Percentiles rank a stretch among this genome's conserved stretches.
Conservation (phyloP, 2,329 filamentous ascomycete species). For the Sclerotinia minor region DNA sequence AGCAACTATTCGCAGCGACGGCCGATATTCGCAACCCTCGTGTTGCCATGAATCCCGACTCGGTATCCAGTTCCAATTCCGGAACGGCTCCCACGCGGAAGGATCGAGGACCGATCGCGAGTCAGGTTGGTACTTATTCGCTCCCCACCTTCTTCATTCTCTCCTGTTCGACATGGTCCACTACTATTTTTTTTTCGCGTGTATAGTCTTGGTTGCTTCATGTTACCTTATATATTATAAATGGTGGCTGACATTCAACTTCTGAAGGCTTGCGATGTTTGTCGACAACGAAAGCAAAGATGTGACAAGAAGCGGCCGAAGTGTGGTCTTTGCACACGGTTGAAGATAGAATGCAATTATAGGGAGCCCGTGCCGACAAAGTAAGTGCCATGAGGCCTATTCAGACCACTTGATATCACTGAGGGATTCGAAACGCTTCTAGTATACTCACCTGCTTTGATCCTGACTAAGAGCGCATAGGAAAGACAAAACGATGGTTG, state of each 20-base stretch:
- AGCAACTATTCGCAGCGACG: background rate
- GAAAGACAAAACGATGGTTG: constrained; percentile 62
- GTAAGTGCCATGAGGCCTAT: constrained; percentile 46
- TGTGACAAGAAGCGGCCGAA: constrained; percentile 64
- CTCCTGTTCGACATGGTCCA: background rate
- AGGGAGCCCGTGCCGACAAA: constrained; percentile 62
- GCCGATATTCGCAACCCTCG: too few relatives aligned
- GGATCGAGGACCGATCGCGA: constrained; percentile 18
- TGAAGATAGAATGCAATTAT: constrained; percentile 60
- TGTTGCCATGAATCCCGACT: constrained; percentile 4
- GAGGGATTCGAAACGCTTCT: constrained; percentile 9
- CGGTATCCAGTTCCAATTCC: constrained; percentile 4
- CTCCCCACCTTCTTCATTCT: background rate
- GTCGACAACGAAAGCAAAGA: constrained; percentile 61
- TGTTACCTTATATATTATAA: background rate
- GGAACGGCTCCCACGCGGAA: constrained; percentile 3
- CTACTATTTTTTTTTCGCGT: too few relatives aligned
- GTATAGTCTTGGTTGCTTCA: too few relatives aligned
- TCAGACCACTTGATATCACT: background rate
- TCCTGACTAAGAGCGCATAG: constrained; percentile 42
- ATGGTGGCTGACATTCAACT: background rate
- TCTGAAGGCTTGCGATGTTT: constrained; percentile 57
- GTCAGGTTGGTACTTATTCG: constrained; percentile 5
- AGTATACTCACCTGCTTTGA: background rate
- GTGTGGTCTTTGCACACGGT: constrained; percentile 58